Evolutionary conservation across 345 rosid genomes (phyloP).

Genomic region (Lagerstroemia speciosa): DNA sequence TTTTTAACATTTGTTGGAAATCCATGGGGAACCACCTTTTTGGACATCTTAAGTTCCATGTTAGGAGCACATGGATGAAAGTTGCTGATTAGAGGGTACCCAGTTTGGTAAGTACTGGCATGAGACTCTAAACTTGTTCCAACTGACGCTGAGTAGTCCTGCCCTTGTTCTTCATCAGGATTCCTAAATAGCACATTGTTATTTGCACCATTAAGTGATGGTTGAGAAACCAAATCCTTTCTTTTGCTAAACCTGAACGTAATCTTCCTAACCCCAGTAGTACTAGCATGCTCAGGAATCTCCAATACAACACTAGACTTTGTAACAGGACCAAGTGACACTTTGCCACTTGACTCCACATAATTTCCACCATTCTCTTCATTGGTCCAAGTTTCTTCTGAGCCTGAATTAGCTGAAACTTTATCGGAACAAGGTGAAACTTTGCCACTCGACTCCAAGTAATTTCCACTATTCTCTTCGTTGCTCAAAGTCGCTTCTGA

Average conservation of each 20-base stretch:
- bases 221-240: slow-evolving; percentile 34
- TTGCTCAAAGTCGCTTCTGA: slow-evolving; percentile 49
- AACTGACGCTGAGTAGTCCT: slow-evolving; percentile 10
- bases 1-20: slow-evolving; percentile 75
- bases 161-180: slow-evolving; percentile 9
- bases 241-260: slow-evolving; percentile 73
- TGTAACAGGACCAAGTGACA: slow-evolving; percentile 23
- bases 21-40: slow-evolving; percentile 55
- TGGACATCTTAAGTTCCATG: slow-evolving; percentile 60
- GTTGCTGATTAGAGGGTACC: slow-evolving; percentile 18
- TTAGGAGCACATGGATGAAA: slow-evolving; percentile 29
- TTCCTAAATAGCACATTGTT: slow-evolving; percentile 2
- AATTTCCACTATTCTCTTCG: slow-evolving; percentile 34
- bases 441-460: slow-evolving; percentile 11
- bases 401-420: background rate
- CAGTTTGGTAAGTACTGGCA: slow-evolving; percentile 10
- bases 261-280: slow-evolving; percentile 78
- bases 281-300: slow-evolving; percentile 74
- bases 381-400: slow-evolving; percentile 47
- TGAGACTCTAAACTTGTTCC: slow-evolving; percentile 11
- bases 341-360: slow-evolving; percentile 16
- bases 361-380: slow-evolving; percentile 35
- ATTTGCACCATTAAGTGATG: slow-evolving; percentile 9
- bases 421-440: slow-evolving; percentile 23
- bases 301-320: slow-evolving; percentile 63